Base-by-base conservation (phyloP, 495 filamentous ascomycete genomes). In the Amorphotheca resinae region DNA sequence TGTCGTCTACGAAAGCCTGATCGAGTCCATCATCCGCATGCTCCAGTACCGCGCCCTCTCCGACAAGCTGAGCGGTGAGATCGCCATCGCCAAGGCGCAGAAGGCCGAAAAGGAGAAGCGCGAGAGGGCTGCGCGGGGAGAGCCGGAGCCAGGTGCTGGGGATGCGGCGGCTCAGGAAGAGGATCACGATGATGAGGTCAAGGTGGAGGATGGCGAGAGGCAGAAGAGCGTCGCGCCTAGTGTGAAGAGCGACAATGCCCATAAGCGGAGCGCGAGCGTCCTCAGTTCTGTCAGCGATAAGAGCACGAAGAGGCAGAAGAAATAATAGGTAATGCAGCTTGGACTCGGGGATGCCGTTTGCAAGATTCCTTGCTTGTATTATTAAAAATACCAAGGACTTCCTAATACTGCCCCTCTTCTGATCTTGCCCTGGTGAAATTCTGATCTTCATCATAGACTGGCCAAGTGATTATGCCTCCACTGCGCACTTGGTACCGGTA, bases 51-150 rank as follows among this genome's bases (percentile, higher is more conserved):
- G 85, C 42, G 95, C 95, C 63, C 60, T 87, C 8, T 65, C 71
- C 4, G 91, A 98, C 59, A 93, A 93, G 61, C 63, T 95, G 0
- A 83, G 88, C 40, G 76, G 74, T 9, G 91, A 98, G 64, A 76
- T 93, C 41, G 76, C 73, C 44, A 64, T 93, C 1, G 65, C 83
- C 35, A 74, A 77, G 57, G 76, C 75, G 21, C 76, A 67, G 64
- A 67, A 69, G 50, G 75, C 71, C 0, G 77, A 81, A 49, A 64
- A 73, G 43, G 80, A 80, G 50, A 66, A 63, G 53, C 30, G n/a
- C 36, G 48, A 4, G 34, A 47, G 32, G 48, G 41, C 22, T 28
- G 41, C 31, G 35, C 51, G 33, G 35, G 50, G 46, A 9, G 50
- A 59, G 35, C 23, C 47, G 28, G 34, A 14, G 20, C 14, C 14